Conservation (phyloP, 257 asterid species). For the Apocynum venetum region DNA sequence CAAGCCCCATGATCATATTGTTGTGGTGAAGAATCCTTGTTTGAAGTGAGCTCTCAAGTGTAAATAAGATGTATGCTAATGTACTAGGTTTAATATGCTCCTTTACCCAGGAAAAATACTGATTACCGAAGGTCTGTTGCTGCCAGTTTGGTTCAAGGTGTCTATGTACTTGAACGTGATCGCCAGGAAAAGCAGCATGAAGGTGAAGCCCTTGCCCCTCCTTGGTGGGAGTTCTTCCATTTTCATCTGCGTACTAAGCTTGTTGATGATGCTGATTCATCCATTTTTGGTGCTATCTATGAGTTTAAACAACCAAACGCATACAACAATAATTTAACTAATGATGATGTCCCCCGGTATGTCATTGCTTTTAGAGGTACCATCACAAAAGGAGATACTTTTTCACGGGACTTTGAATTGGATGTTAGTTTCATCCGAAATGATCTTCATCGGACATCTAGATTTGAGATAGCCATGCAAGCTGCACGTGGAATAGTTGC, state of each 20-base stretch:
- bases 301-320: constrained; percentile 35
- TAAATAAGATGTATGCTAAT: constrained; percentile 2
- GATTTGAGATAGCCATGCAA: constrained; percentile 69
- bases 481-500: constrained; percentile 67
- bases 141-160: constrained; percentile 85
- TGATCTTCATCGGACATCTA: constrained; percentile 72
- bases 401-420: constrained; percentile 60
- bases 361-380: constrained; percentile 87
- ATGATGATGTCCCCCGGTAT: constrained; percentile 37
- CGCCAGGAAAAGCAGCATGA: constrained; percentile 71
- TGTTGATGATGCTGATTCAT: constrained; percentile 66
- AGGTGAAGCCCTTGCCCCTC: constrained; percentile 71
- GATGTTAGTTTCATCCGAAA: constrained; percentile 59
- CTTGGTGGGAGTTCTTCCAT: constrained; percentile 75
- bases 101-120: constrained; percentile 53
- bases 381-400: constrained; percentile 67
- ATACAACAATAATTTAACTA: constrained; percentile 11
- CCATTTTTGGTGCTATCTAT: constrained; percentile 75
- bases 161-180: constrained; percentile 75
- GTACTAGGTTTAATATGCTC: not conserved
- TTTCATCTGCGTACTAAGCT: constrained; percentile 54
- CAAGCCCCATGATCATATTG: not conserved
- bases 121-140: constrained; percentile 66
- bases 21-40: not conserved
- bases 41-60: not conserved